phyloP scores from a whole-genome alignment of 495 filamentous ascomycete species.

The Jackrogersella minutella region DNA sequence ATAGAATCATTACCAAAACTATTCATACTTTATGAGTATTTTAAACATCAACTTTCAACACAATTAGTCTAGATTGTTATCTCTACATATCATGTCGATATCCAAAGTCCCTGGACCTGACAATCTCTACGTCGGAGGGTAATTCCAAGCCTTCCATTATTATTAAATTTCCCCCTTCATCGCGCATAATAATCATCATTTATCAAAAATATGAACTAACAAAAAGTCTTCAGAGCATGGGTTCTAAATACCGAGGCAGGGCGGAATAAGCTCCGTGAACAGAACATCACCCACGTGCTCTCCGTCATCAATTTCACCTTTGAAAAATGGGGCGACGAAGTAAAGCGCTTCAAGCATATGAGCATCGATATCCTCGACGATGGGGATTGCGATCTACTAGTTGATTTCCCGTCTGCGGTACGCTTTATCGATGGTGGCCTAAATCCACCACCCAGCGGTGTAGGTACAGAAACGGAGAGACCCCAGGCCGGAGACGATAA shows the following conservation, averaged over 20 bases:
- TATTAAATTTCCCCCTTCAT: conserved; percentile 1
- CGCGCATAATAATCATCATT: not conserved
- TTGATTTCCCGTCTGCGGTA: conserved; percentile 77
- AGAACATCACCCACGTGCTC: conserved; percentile 89
- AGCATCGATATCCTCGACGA: conserved; percentile 87
- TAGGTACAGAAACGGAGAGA: not conserved
- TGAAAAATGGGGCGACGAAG: conserved; percentile 47
- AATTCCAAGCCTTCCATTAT: too few species aligned
- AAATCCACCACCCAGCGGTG: conserved; percentile 39
- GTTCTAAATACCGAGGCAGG: conserved; percentile 64
- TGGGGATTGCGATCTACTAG: conserved; percentile 83
- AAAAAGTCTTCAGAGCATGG: conserved; percentile 69
- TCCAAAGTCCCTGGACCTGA: conserved; percentile 49
- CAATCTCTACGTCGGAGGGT: conserved; percentile 87
- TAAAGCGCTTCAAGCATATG: conserved; percentile 70
- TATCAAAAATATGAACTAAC: conserved; percentile 34
- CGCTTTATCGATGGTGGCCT: conserved; percentile 84
- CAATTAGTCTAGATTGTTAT: too few species aligned
- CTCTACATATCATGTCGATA: conserved; percentile 31
- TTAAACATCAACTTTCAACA: not conserved
- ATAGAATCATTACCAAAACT: not conserved
- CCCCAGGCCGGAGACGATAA: conserved; percentile 11
- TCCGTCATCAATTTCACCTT: conserved; percentile 68
- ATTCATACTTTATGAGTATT: too few species aligned
- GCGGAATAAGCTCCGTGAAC: conserved; percentile 68